A percentile compares a stretch with the other conserved stretches of the same genome.
Conservation (phyloP, 176 grass and related monocot species). For the Hordeum vulgare region MorexV3_pseudomolecules_assembly NC_058524.1:362212484-362212983, state of each 20-base stretch:
- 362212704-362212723: slow-evolving; percentile 29
- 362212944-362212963: slow-evolving; percentile 19
- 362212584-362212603: slow-evolving; percentile 88
- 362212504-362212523: background rate
- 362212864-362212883: slow-evolving; percentile 4
- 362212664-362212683: slow-evolving; percentile 74
- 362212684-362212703: slow-evolving; percentile 40
- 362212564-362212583: slow-evolving; percentile 19
- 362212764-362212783: slow-evolving; percentile 88
- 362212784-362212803: slow-evolving; percentile 94
- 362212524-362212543: background rate
- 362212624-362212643: slow-evolving; percentile 93
- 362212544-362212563: background rate
- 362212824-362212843: slow-evolving; percentile 94
- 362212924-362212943: background rate
- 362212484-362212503: slow-evolving; percentile 12
- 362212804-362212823: slow-evolving; percentile 88
- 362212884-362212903: slow-evolving; percentile 8
- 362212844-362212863: slow-evolving; percentile 86
- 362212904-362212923: background rate
- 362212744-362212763: slow-evolving; percentile 52
- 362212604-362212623: slow-evolving; percentile 83
- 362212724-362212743: slow-evolving; percentile 42
- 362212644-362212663: slow-evolving; percentile 92
- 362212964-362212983: slow-evolving; percentile 90